Base-by-base conservation (phyloP, 2,329 filamentous ascomycete species). In the Sclerotiophoma versabilis region DNA sequence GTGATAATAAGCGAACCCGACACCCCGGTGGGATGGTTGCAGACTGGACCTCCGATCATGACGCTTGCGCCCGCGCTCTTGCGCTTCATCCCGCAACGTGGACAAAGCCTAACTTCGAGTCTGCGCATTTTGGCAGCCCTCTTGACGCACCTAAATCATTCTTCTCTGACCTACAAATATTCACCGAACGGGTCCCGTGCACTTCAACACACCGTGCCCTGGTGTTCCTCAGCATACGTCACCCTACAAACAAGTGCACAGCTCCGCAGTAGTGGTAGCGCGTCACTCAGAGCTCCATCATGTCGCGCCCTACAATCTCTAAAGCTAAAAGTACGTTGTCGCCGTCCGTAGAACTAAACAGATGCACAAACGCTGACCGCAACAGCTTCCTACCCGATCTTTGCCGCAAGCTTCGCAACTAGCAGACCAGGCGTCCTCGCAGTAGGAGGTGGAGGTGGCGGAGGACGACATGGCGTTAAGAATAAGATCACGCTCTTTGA, bases 361-460 rank as follows among this genome's bases (percentile, higher is more conserved):
- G 19, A 5, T 2, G 20, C 17, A 11, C 20, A 34, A 5, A 8
- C 12, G 23, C 48, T 65, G 32, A 64, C 23, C 4, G 5, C 20
- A 23, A 15, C 42, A 68, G 65, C 67, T 43, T 65, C 63, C 17
- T 97, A 93, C 75, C 93, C 93, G 42, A 84, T 96, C 54, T 96
- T 92, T 75, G 87, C 89, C 50, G 90, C 92, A 73, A 92, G 92
- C 70, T 97, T 96, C 75, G 92, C 96, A 71, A 91, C 89, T 45
- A 84, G 88, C 68, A 64, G 62, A 87, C 68, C 96, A 78, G 83
- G 88, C 55, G 84, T 84, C 59, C 87, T 87, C 60, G 81, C 97
- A 20, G 79, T 96, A 8, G 90, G 96, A 30, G 93, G 93, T 46
- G 93, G 93, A 58, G 93, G 93, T 61, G 93, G 93, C 44, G 87